Percentiles rank a stretch among this genome's conserved stretches.
These are phyloP conservation scores for Silene latifolia DNA, from an alignment of 148 eudicot genomes.

Conservation along the genomic window DNA sequence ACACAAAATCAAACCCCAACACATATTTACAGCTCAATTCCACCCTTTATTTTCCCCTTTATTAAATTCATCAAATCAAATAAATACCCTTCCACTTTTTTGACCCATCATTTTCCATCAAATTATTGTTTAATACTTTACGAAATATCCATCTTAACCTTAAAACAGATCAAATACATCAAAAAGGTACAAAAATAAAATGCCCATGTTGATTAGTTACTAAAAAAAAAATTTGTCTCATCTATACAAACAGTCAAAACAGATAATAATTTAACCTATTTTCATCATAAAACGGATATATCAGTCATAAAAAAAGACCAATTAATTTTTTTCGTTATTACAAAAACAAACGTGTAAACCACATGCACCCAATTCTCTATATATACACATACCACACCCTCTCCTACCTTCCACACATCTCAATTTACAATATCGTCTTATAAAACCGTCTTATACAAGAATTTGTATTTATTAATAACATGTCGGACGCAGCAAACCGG, in stretches of 20 bases:
- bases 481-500: slow-evolving; percentile 34
- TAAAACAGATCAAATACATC: too few relatives aligned
- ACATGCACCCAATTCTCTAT: neutral
- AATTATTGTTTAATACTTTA: too few relatives aligned
- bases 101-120: neutral
- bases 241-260: too few relatives aligned
- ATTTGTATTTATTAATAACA: neutral
- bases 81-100: neutral
- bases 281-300: too few relatives aligned
- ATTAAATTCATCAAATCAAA: neutral
- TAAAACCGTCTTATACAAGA: neutral
- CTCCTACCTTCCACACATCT: neutral
- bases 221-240: too few relatives aligned
- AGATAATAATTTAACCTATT: too few relatives aligned
- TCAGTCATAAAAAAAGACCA: too few relatives aligned
- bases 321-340: too few relatives aligned
- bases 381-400: neutral
- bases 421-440: neutral
- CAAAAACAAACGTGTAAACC: slow-evolving; percentile 18
- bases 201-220: too few relatives aligned
- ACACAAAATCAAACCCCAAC: too few relatives aligned
- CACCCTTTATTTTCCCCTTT: neutral
- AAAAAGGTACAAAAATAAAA: too few relatives aligned
- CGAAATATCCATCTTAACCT: too few relatives aligned
- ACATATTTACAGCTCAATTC: neutral